A percentile compares a stretch with the other conserved stretches of the same genome.
These are phyloP conservation scores for Hypholoma sublateritium DNA, from an alignment of 768 basidiomycete species.

Conservation along the genomic window DNA sequence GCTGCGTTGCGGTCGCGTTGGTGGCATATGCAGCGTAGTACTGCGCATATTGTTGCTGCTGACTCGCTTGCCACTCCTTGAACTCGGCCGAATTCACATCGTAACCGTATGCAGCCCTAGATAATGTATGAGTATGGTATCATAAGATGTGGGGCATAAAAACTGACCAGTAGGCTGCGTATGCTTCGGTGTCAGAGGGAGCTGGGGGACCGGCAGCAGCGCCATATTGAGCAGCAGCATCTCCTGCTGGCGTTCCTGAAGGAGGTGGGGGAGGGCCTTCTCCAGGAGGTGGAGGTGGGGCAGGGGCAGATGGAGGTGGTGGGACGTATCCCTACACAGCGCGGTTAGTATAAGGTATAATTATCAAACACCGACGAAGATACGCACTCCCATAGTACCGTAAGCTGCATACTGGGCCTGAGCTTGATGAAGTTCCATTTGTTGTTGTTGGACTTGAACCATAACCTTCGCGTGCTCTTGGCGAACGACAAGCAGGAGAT, in stretches of 20 bases:
- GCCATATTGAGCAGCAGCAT: slow-evolving; percentile 33
- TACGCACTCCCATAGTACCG: slow-evolving; percentile 54
- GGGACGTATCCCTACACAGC: slow-evolving; percentile 42
- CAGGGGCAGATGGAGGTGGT: slow-evolving; percentile 49
- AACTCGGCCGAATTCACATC: slow-evolving; percentile 82
- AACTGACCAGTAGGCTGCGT: slow-evolving; percentile 58
- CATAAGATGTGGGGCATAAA: slow-evolving; percentile 7
- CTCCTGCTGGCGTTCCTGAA: slow-evolving; percentile 48
- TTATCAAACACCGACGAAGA: slow-evolving; percentile 12
- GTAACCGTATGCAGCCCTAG: slow-evolving; percentile 83
- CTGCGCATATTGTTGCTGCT: slow-evolving; percentile 71
- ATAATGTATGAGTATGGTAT: not conserved
- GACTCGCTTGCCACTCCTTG: slow-evolving; percentile 78
- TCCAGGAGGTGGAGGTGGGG: slow-evolving; percentile 54
- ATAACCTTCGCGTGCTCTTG: slow-evolving; percentile 86
- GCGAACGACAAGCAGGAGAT: slow-evolving; percentile 85
- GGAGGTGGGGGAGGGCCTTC: slow-evolving; percentile 45
- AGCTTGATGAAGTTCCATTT: slow-evolving; percentile 85
- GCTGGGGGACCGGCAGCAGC: slow-evolving; percentile 36
- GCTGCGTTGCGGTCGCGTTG: slow-evolving; percentile 31
- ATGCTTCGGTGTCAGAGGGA: slow-evolving; percentile 51
- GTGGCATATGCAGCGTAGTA: slow-evolving; percentile 65
- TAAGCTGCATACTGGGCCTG: slow-evolving; percentile 81
- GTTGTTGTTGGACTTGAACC: slow-evolving; percentile 62
- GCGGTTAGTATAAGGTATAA: not conserved